Percentiles rank a stretch among this genome's conserved stretches.
Evolutionary conservation across 2,329 filamentous ascomycete species (phyloP).

Genomic region (Fusarium goolgardi): DNA sequence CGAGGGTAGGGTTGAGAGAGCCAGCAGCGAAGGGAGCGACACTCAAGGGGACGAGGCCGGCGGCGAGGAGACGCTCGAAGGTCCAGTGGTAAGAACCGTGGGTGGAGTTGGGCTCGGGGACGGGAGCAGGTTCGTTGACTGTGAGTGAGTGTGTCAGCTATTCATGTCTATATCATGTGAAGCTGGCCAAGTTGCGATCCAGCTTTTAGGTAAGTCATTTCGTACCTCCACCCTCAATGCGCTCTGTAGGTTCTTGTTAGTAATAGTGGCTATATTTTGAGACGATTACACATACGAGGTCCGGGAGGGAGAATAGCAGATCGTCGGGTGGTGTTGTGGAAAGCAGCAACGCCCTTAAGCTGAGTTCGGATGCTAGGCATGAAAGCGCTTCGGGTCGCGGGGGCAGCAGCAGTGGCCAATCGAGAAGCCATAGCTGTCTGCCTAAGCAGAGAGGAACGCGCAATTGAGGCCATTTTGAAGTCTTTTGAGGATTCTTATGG

Average conservation of each 20-base stretch:
- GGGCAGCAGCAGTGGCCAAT: conserved; percentile 53
- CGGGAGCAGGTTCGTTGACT: conserved; percentile 87
- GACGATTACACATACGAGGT: conserved; percentile 66
- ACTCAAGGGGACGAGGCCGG: conserved; percentile 84
- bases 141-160: conserved; percentile 21
- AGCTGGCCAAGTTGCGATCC: conserved; percentile 18
- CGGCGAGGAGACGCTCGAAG: conserved; percentile 88
- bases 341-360: conserved; percentile 74
- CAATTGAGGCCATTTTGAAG: conserved; percentile 66
- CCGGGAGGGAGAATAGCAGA: conserved; percentile 85
- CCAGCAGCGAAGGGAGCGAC: conserved; percentile 93
- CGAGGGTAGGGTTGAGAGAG: conserved; percentile 87
- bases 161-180: conserved; percentile 37
- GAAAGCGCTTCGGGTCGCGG: conserved; percentile 52
- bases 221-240: conserved; percentile 79
- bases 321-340: conserved; percentile 84
- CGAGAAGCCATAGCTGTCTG: conserved; percentile 60
- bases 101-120: conserved; percentile 77
- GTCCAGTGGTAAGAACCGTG: conserved; percentile 99
- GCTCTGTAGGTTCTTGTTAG: conserved; percentile 69
- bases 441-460: conserved; percentile 66
- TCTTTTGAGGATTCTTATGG: conserved; percentile 26
- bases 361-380: conserved; percentile 46
- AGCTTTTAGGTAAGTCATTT: conserved; percentile 15
- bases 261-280: conserved; percentile 8